A percentile compares a stretch with the other conserved stretches of the same genome.
Evolutionary conservation across 495 filamentous ascomycete genomes (phyloP).

Genomic region (Aspergillus campestris): DNA sequence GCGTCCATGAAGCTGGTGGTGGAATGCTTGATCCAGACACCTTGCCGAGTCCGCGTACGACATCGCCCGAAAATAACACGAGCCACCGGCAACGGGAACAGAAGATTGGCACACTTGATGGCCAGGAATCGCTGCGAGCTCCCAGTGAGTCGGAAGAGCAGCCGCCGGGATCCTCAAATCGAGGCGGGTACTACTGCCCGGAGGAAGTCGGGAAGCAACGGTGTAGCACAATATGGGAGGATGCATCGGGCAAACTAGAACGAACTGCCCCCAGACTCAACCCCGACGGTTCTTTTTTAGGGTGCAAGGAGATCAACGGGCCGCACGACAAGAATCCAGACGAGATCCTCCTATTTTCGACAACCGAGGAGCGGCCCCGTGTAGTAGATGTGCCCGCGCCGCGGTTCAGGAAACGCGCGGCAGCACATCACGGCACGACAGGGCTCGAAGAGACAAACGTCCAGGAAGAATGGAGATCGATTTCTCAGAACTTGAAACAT

Average conservation of each 20-base stretch:
- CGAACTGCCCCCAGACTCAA: conserved; percentile 14
- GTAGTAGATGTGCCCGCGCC: conserved; percentile 18
- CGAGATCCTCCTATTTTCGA: conserved; percentile 33
- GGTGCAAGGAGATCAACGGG: conserved; percentile 36
- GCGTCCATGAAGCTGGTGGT: conserved; percentile 19
- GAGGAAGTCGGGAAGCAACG: conserved; percentile 36
- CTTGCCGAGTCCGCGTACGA: conserved; percentile 24
- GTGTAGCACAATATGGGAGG: conserved; percentile 34
- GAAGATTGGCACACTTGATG: conserved; percentile 9
- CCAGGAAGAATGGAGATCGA: conserved; percentile 26
- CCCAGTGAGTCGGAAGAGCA: conserved; percentile 5
- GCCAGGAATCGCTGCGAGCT: conserved; percentile 15
- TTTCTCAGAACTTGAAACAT: conserved; percentile 38
- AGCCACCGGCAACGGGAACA: neutral
- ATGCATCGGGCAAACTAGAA: conserved; percentile 21
- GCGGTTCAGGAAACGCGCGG: conserved; percentile 11
- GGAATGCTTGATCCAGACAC: conserved; percentile 26
- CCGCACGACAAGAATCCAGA: conserved; percentile 31
- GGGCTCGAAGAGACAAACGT: conserved; percentile 14
- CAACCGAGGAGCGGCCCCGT: conserved; percentile 19
- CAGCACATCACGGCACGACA: conserved; percentile 4
- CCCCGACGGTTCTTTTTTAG: conserved; percentile 40
- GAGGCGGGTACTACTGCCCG: conserved; percentile 30
- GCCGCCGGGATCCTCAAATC: neutral
- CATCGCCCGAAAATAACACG: conserved; percentile 17